A percentile compares a stretch with the other conserved stretches of the same genome.
Evolutionary conservation across 306 rosid species (phyloP).

Genomic region (Delonix regia): DNA sequence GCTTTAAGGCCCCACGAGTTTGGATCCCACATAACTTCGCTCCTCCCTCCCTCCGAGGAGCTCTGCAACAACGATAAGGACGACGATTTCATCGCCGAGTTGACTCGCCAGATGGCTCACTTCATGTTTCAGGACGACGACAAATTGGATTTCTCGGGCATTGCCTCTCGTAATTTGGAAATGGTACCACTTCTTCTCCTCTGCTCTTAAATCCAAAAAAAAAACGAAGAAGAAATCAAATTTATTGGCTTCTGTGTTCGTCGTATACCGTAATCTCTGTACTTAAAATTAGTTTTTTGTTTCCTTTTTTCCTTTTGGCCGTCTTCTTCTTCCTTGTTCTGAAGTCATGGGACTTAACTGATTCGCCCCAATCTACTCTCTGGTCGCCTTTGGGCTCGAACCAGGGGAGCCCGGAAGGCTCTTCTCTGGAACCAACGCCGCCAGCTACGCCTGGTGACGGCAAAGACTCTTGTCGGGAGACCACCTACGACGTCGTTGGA

Average conservation of each 20-base stretch:
- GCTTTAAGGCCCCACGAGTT: background rate
- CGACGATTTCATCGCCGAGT: constrained; percentile 61
- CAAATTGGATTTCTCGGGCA: constrained; percentile 12
- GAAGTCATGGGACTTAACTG: constrained; percentile 53
- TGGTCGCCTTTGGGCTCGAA: constrained; percentile 57
- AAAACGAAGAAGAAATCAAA: no score
- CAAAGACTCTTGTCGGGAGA: constrained; percentile 34
- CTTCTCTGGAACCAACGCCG: constrained; percentile 56
- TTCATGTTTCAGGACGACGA: constrained; percentile 53
- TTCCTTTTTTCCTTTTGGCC: background rate
- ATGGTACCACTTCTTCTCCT: constrained; percentile 38
- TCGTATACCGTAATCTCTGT: background rate
- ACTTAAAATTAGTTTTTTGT: background rate
- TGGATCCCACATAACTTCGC: constrained; percentile 18
- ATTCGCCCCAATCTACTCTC: constrained; percentile 48
- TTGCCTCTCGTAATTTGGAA: constrained; percentile 33
- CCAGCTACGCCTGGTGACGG: constrained; percentile 50
- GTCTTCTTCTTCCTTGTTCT: background rate
- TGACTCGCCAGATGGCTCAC: constrained; percentile 63
- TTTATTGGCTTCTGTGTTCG: background rate
- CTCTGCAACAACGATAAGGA: constrained; percentile 15
- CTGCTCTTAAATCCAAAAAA: background rate
- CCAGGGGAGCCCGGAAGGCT: constrained; percentile 53
- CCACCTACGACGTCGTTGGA: constrained; percentile 17
- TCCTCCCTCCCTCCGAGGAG: background rate